A percentile compares a stretch with the other conserved stretches of the same genome.
Evolutionary conservation across 2,329 filamentous ascomycete species (phyloP).

Genomic region (Pseudonectria foliicola): DNA sequence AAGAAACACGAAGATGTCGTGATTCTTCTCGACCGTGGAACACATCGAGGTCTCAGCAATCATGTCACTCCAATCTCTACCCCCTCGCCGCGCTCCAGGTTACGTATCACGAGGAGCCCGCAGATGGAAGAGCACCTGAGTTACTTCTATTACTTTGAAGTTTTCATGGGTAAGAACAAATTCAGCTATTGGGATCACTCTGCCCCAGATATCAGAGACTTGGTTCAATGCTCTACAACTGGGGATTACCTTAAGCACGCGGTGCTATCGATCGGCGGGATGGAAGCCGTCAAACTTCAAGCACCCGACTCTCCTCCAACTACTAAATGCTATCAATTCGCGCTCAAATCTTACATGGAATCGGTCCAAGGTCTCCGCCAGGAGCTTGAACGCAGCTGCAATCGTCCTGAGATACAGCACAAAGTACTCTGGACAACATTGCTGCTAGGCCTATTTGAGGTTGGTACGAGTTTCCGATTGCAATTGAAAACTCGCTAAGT

Average conservation of each 20-base stretch:
- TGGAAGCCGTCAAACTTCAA: constrained; percentile 20
- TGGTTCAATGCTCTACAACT: constrained; percentile 10
- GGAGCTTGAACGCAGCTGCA: constrained; percentile 5
- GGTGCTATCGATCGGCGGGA: constrained; percentile 24
- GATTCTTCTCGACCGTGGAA: constrained; percentile 18
- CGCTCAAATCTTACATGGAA: constrained; percentile 20
- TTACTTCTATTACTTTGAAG: constrained; percentile 24
- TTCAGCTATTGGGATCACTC: constrained; percentile 13
- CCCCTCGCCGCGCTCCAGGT: neutral
- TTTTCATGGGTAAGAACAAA: constrained; percentile 21
- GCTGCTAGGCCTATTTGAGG: constrained; percentile 28
- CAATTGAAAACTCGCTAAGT: neutral
- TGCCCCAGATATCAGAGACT: constrained; percentile 14
- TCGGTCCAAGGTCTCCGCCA: constrained; percentile 18
- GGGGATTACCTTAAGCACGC: constrained; percentile 19
- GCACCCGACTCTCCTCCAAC: constrained; percentile 1
- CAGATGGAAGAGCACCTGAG: constrained; percentile 8
- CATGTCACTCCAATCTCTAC: neutral
- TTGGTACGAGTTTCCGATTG: constrained; percentile 1
- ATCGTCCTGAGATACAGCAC: constrained; percentile 1
- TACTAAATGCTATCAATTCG: constrained; percentile 4
- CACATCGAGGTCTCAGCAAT: constrained; percentile 3
- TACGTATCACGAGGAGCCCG: neutral
- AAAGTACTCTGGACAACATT: constrained; percentile 28
- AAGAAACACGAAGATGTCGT: neutral